These are phyloP conservation scores for Ogataea pignaliae DNA, from an alignment of 805 yeast species.

Conservation along the genomic window DNA sequence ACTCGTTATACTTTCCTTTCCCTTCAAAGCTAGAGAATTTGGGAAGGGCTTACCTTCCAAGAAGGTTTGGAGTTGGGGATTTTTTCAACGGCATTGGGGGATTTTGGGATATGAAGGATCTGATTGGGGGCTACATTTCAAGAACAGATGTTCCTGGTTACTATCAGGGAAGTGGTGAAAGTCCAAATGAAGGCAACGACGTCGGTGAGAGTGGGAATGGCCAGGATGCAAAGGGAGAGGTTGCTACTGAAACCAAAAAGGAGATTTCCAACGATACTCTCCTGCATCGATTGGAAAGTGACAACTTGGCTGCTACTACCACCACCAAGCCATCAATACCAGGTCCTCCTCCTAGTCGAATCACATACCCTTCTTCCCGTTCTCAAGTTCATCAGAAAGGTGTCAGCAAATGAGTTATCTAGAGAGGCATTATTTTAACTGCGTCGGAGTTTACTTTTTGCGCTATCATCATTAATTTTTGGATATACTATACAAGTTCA, in stretches of 20 bases:
- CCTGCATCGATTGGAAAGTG: no score
- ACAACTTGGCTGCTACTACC: no score
- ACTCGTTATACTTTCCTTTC: constrained; percentile 39
- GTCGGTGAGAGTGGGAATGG: not conserved
- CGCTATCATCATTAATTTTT: not conserved
- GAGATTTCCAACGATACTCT: not conserved
- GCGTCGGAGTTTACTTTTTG: not conserved
- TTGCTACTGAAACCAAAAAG: not conserved
- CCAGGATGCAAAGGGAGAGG: not conserved
- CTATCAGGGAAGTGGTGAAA: constrained; percentile 4
- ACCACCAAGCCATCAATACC: no score
- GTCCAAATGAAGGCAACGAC: not conserved
- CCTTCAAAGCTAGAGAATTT: constrained; percentile 23
- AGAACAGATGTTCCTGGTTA: constrained; percentile 21
- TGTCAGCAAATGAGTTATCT: no score
- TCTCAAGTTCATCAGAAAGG: no score
- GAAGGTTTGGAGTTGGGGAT: constrained; percentile 29
- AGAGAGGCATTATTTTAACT: no score
- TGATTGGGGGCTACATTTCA: constrained; percentile 25
- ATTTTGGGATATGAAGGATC: constrained; percentile 34
- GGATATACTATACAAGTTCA: not conserved
- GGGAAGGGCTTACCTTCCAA: constrained; percentile 42
- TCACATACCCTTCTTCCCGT: no score
- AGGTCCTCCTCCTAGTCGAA: no score
- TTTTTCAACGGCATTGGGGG: constrained; percentile 29